Base-by-base conservation (phyloP, 345 rosid genomes). In the thale cress (Arabidopsis thaliana) region DNA sequence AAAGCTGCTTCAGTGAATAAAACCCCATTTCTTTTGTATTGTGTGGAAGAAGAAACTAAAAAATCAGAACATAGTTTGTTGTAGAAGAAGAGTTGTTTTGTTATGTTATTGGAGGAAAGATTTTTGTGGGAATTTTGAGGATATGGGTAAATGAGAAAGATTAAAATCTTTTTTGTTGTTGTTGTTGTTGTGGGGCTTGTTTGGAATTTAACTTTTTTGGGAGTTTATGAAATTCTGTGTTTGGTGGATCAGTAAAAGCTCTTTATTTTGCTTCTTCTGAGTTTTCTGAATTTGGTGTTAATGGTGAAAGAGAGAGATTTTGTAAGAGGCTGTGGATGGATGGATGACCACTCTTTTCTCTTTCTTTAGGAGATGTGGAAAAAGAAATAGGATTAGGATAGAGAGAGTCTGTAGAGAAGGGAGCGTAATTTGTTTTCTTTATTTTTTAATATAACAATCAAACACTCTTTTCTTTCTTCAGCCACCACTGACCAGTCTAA, bases 21-120 rank as follows among this genome's bases (percentile, higher is more conserved):
- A 80, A 78, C 68, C 82, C 84, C 96, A 86, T 86, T 69, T 51
- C 46, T 23, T 34, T 9, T 22, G 32, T 41, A 16, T 10, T 24
- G 12, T 10, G 20, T 7, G 40, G 10, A 9, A 32, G 7, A 24
- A 32, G 57, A 13, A 22, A 23, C 22, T 48, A 67, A 3, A 3
- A 30, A 8, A 61, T 86, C 83, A 86, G 86, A 89, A 69, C 94
- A 89, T 89, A 16, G 48, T 42, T 56, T 13, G 72, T 53, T 25
- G 37, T 67, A 48, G 38, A 50, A 61, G 72, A 65, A 33, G 63
- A 76, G 65, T 53, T 28, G 8, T 51, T 67, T 45, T 23, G 32
- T 23, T 22, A 22, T 40, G 20, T 38, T 50, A 38, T 42, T 42
- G 13, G 14, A 20, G 33, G 41, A 65, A 46, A 46, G 8, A 57